phyloP scores from a whole-genome alignment of 306 rosid genomes.

The Fragaria vesca region DNA sequence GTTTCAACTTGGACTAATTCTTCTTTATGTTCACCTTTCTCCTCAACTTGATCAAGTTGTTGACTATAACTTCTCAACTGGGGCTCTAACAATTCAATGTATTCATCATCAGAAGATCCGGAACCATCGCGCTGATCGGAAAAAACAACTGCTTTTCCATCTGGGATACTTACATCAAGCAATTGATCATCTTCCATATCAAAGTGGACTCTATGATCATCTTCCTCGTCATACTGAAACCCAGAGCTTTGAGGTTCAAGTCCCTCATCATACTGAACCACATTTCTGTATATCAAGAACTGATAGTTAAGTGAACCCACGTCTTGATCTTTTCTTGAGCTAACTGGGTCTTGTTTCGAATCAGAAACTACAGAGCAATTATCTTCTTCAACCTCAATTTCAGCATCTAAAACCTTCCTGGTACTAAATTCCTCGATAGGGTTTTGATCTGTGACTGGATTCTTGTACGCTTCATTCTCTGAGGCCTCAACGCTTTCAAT shows the following conservation, averaged over 20 bases:
- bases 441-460: background rate
- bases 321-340: constrained; percentile 30
- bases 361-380: constrained; percentile 34
- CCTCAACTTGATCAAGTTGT: constrained; percentile 10
- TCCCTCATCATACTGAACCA: constrained; percentile 9
- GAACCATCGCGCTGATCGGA: background rate
- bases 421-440: background rate
- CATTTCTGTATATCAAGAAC: constrained; percentile 31
- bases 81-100: constrained; percentile 46
- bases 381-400: constrained; percentile 24
- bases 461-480: background rate
- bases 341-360: constrained; percentile 42
- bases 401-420: background rate
- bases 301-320: constrained; percentile 32
- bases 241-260: constrained; percentile 28
- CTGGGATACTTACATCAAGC: constrained; percentile 1
- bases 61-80: background rate
- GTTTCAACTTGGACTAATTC: constrained; percentile 18
- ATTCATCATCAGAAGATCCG: constrained; percentile 33
- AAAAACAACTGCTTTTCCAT: background rate
- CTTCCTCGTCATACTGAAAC: constrained; percentile 13
- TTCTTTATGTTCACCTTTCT: constrained; percentile 15
- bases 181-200: constrained; percentile 1
- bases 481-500: constrained; percentile 10
- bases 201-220: background rate